Conservation (phyloP, 2,329 filamentous ascomycete genomes). For the Fusarium verrucosum region DNA sequence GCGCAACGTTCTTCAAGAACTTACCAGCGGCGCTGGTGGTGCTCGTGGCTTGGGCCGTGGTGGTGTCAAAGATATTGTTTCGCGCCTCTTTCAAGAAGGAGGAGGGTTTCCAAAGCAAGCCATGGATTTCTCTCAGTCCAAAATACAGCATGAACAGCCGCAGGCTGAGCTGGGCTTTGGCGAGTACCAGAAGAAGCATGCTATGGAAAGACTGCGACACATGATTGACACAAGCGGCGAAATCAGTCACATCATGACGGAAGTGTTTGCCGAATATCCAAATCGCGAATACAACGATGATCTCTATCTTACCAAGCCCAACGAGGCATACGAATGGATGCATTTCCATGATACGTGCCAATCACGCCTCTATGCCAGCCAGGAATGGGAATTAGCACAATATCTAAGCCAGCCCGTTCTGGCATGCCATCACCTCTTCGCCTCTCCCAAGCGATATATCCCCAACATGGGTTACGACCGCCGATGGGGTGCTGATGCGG, state of each 20-base stretch:
- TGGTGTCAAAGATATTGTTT: slow-evolving; percentile 76
- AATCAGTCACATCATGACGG: slow-evolving; percentile 78
- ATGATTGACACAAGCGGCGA: slow-evolving; percentile 85
- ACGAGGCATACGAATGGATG: slow-evolving; percentile 91
- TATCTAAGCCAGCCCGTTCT: slow-evolving; percentile 89
- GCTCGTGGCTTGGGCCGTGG: slow-evolving; percentile 77
- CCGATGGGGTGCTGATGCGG: slow-evolving; percentile 54
- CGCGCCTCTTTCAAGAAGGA: slow-evolving; percentile 80
- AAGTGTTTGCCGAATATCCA: slow-evolving; percentile 88
- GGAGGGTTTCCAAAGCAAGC: slow-evolving; percentile 76
- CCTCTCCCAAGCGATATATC: slow-evolving; percentile 68
- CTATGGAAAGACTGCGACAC: slow-evolving; percentile 75
- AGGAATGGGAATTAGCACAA: slow-evolving; percentile 90
- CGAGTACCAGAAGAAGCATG: slow-evolving; percentile 75
- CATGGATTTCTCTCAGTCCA: slow-evolving; percentile 52
- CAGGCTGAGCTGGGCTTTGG: slow-evolving; percentile 73
- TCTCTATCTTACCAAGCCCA: slow-evolving; percentile 86
- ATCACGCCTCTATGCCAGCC: slow-evolving; percentile 78
- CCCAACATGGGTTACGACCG: slow-evolving; percentile 55
- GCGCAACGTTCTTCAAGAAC: slow-evolving; percentile 71
- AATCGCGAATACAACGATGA: slow-evolving; percentile 93
- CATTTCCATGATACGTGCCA: slow-evolving; percentile 90
- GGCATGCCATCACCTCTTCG: slow-evolving; percentile 92
- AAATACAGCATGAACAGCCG: slow-evolving; percentile 63
- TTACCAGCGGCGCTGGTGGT: slow-evolving; percentile 75